Evolutionary conservation across 2,329 filamentous ascomycete genomes (phyloP).

Genomic region (Penicillium sp.): DNA sequence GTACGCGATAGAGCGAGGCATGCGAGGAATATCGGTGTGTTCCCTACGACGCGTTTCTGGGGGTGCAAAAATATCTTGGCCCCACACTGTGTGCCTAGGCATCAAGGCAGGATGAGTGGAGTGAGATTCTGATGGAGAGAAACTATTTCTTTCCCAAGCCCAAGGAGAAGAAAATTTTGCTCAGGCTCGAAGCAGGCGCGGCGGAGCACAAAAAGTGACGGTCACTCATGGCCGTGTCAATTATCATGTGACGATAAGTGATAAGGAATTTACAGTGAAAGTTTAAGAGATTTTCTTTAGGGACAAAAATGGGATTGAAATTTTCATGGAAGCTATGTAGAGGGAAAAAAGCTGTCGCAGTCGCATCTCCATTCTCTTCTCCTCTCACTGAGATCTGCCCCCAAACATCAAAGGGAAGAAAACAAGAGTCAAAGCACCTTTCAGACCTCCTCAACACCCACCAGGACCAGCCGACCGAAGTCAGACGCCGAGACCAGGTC

Average conservation of each 20-base stretch:
- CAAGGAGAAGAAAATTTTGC: too few relatives aligned
- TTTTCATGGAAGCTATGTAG: neutral
- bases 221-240: neutral
- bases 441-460: conserved; percentile 92
- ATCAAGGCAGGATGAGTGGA: neutral
- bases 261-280: neutral
- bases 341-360: neutral
- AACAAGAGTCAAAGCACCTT: conserved; percentile 59
- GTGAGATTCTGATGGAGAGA: neutral
- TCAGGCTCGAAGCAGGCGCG: neutral
- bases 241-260: neutral
- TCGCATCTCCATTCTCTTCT: conserved; percentile 1
- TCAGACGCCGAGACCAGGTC: conserved; percentile 72
- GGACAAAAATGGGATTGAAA: neutral
- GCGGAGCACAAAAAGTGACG: neutral
- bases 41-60: neutral
- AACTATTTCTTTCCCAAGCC: too few relatives aligned
- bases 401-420: conserved; percentile 55
- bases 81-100: neutral
- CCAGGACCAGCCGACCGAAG: conserved; percentile 78
- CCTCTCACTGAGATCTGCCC: neutral
- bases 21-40: neutral
- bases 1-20: neutral
- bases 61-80: neutral
- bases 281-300: neutral